These are phyloP conservation scores for Fusarium praegraminearum DNA, from an alignment of 2,329 filamentous ascomycete genomes.

Conservation along the genomic window DNA sequence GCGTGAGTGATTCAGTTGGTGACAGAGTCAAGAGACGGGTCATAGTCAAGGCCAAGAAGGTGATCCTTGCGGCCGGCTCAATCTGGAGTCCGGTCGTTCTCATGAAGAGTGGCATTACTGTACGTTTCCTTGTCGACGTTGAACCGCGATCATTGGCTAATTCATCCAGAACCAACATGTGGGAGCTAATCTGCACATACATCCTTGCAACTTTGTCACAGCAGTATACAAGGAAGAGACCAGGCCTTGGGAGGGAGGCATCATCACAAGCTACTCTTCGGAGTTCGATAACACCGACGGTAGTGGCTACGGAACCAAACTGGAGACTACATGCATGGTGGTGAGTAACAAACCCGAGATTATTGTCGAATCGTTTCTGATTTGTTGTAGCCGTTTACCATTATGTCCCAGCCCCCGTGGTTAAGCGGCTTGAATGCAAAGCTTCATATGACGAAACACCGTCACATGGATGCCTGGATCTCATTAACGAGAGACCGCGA, in stretches of 20 bases:
- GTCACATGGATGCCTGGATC: conserved; percentile 79
- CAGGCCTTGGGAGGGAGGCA: conserved; percentile 78
- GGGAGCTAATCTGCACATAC: conserved; percentile 83
- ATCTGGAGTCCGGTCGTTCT: conserved; percentile 83
- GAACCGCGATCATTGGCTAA: conserved; percentile 36
- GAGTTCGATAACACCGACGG: conserved; percentile 86
- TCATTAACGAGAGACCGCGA: conserved; percentile 81
- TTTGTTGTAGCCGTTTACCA: conserved; percentile 68
- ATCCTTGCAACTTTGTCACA: conserved; percentile 73
- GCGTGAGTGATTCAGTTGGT: conserved; percentile 63
- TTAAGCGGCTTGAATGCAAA: conserved; percentile 77
- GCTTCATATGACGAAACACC: conserved; percentile 74
- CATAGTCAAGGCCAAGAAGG: conserved; percentile 80
- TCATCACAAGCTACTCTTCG: conserved; percentile 81
- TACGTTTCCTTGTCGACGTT: conserved; percentile 50
- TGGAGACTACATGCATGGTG: conserved; percentile 81
- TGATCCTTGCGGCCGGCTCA: conserved; percentile 82
- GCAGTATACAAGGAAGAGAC: conserved; percentile 78
- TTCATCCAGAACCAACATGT: conserved; percentile 76
- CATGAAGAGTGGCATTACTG: conserved; percentile 79
- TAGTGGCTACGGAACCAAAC: conserved; percentile 82
- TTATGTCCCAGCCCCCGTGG: conserved; percentile 75
- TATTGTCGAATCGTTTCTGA: conserved; percentile 26
- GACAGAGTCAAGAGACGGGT: conserved; percentile 69
- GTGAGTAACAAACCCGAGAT: conserved; percentile 52